Conservation (phyloP, 768 basidiomycete genomes). For the Holtermanniella nyarrowii region DNA sequence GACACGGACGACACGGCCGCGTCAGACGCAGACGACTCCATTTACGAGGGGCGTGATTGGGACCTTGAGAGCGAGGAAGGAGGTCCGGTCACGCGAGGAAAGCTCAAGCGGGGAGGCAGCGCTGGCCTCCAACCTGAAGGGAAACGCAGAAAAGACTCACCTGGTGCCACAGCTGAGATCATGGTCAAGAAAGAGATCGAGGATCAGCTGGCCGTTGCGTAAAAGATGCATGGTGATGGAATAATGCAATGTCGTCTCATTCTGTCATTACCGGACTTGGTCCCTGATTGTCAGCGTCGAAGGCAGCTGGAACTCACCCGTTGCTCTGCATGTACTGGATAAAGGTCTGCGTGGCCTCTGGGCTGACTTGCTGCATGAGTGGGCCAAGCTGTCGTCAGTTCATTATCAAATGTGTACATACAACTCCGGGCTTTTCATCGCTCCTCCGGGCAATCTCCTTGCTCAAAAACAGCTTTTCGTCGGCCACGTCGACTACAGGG, state of each 20-base stretch:
- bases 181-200: not conserved
- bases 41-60: not conserved
- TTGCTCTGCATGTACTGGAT: not conserved
- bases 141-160: no score
- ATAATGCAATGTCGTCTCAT: no score
- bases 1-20: not conserved
- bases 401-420: not conserved
- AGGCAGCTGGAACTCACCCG: not conserved
- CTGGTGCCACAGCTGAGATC: no score
- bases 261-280: not conserved
- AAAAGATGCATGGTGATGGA: not conserved
- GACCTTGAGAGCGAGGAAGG: not conserved
- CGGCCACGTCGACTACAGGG: conserved; percentile 44
- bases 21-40: not conserved
- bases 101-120: not conserved
- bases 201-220: not conserved
- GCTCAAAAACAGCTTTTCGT: conserved; percentile 35
- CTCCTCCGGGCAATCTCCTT: conserved; percentile 24
- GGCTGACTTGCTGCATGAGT: not conserved
- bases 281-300: not conserved
- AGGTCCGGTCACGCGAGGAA: not conserved
- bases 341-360: not conserved
- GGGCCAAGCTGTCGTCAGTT: not conserved
- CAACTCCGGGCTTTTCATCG: conserved; percentile 21
- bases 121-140: not conserved